Evolutionary conservation across 495 filamentous ascomycete genomes (phyloP).

Genomic region (Peziza echinospora): DNA sequence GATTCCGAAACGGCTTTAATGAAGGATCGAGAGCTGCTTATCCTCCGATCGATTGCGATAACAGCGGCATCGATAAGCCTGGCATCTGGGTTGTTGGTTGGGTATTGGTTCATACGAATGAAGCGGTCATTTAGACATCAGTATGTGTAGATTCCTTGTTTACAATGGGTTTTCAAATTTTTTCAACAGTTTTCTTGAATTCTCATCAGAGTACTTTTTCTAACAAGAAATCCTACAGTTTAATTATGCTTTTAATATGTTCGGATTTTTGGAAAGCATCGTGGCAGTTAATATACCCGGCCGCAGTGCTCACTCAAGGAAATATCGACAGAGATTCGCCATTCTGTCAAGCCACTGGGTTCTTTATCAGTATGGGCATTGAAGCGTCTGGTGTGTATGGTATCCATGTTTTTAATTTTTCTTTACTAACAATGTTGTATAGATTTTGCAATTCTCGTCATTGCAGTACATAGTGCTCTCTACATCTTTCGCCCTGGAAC

Average conservation of each 20-base stretch:
- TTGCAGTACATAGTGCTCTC: slow-evolving; percentile 46
- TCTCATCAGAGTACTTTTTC: neutral
- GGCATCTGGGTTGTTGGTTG: slow-evolving; percentile 15
- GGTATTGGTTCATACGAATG: slow-evolving; percentile 61
- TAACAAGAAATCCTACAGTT: slow-evolving; percentile 20
- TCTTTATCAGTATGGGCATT: slow-evolving; percentile 38
- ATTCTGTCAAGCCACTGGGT: slow-evolving; percentile 48
- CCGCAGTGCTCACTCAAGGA: slow-evolving; percentile 28
- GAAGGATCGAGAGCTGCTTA: slow-evolving; percentile 15
- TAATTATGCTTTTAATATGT: slow-evolving; percentile 48
- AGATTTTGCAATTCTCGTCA: slow-evolving; percentile 48
- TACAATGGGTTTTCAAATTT: slow-evolving; percentile 2
- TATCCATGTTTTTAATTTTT: neutral
- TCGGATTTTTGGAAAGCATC: slow-evolving; percentile 46
- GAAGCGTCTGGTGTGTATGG: slow-evolving; percentile 34
- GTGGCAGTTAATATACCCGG: slow-evolving; percentile 41
- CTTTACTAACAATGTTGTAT: slow-evolving; percentile 2
- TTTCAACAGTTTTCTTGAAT: neutral
- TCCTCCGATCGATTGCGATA: slow-evolving; percentile 17
- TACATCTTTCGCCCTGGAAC: slow-evolving; percentile 38
- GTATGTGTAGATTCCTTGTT: slow-evolving; percentile 25
- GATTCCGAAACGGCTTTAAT: too few relatives aligned
- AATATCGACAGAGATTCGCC: slow-evolving; percentile 26
- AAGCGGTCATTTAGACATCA: slow-evolving; percentile 49
- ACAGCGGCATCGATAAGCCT: slow-evolving; percentile 17